Evolutionary conservation across 345 rosid species (phyloP), one percentile per base, ranked within the genome.

Genomic region (Eucalyptus cloeziana): DNA sequence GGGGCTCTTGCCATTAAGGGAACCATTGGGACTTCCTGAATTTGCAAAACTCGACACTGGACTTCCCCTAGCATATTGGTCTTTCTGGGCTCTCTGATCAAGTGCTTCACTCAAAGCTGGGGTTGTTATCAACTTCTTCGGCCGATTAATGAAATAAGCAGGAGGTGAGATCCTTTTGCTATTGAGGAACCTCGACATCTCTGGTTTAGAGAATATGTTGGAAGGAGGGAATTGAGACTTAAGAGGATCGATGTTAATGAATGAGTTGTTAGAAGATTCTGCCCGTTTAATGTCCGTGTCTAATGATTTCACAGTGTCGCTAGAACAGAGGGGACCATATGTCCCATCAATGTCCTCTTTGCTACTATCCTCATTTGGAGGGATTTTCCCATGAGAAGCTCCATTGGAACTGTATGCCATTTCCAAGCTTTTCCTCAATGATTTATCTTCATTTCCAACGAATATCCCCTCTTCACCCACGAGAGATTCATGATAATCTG

Each of bases 141-240:
- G 76, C 89, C 87, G 95, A 91, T 87, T 85, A 89, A 88, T 91
- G 89, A 92, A 92, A 94, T 94, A 95, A 40, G 89, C 88, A 50
- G 95, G 91, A 89, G 96, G 98, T 87, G 93, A 93, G 85, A 95
- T 87, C 81, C 90, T 93, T 93, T 91, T 95, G 89, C 91, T 93
- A 89, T 67, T 93, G 85, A 97, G 91, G 91, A 96, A 97, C 60
- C 89, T 90, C 44, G 99, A 94, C 98, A 97, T 97, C 91, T 94
- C 99, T 88, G 92, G 92, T 91, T 93, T 96, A 58, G 98, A 97
- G 94, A 97, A 96, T 85, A 96, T 91, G 90, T 96, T 92, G 60
- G 91, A 88, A 85, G 97, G 97, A 92, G 99, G 99, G 91, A 94
- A 79, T 93, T 97, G 99, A 92, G 98, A 94, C 91, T 90, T 94